phyloP scores from a whole-genome alignment of 805 yeast genomes.

The Starmerella stellata region DNA sequence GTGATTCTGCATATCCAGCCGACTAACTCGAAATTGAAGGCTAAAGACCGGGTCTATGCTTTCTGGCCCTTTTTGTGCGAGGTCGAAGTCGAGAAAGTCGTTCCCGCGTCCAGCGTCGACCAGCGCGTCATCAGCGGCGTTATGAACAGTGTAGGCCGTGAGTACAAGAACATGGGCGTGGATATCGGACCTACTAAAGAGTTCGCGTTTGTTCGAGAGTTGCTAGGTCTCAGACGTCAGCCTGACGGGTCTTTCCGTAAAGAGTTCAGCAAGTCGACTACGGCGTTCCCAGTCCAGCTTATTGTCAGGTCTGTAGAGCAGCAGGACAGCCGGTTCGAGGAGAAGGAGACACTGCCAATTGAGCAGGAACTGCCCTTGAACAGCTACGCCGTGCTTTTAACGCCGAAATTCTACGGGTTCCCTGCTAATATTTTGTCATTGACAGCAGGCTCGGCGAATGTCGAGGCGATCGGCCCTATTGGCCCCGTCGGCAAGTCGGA shows the following conservation, averaged over 20 bases:
- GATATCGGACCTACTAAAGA: conserved; percentile 35
- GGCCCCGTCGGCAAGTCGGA: too few species aligned
- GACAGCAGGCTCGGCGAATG: conserved; percentile 22
- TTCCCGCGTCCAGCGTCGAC: conserved; percentile 33
- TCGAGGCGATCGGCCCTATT: conserved; percentile 15
- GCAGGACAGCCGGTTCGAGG: conserved; percentile 54
- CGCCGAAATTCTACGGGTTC: conserved; percentile 74
- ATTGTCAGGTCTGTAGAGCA: conserved; percentile 45
- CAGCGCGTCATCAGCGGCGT: conserved; percentile 24
- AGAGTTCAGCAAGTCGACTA: conserved; percentile 38
- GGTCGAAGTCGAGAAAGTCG: conserved; percentile 46
- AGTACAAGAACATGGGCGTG: conserved; percentile 42
- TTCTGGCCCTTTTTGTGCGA: conserved; percentile 87
- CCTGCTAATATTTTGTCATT: conserved; percentile 32
- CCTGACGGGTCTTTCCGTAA: conserved; percentile 60
- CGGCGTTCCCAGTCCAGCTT: conserved; percentile 56
- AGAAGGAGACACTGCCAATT: conserved; percentile 58
- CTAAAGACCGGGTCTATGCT: conserved; percentile 47
- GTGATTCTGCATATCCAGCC: conserved; percentile 49
- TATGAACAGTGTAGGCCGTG: conserved; percentile 1
- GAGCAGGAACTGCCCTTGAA: conserved; percentile 65
- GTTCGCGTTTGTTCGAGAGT: conserved; percentile 51
- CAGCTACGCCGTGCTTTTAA: conserved; percentile 57
- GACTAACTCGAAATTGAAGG: conserved; percentile 17
- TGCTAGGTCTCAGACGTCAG: conserved; percentile 58